These are phyloP conservation scores for Heteromeles arbutifolia DNA, from an alignment of 306 rosid species.

Conservation along the genomic window DNA sequence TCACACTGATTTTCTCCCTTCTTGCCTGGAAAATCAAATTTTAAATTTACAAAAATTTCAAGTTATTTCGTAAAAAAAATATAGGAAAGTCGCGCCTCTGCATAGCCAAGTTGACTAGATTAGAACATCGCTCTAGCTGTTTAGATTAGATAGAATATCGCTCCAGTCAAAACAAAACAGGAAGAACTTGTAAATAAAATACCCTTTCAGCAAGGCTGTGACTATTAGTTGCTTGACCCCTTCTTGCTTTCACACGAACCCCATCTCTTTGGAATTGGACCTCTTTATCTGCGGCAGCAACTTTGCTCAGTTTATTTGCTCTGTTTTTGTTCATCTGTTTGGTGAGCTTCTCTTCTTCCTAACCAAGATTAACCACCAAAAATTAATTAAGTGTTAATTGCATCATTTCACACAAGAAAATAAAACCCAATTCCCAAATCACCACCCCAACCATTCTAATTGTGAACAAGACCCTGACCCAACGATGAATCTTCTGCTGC, in stretches of 20 bases:
- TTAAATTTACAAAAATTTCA: background rate
- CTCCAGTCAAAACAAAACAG: no score
- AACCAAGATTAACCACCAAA: background rate
- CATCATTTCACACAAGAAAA: background rate
- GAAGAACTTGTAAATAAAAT: background rate
- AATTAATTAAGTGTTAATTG: background rate
- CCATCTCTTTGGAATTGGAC: background rate
- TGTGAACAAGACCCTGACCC: no score
- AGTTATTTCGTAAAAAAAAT: background rate
- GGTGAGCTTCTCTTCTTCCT: background rate
- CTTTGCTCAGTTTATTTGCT: background rate
- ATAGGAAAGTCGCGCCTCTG: background rate
- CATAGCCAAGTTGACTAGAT: no score
- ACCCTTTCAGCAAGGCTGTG: conserved; percentile 22
- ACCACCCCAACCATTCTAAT: no score
- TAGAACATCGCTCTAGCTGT: no score
- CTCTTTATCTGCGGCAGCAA: background rate
- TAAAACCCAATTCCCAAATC: background rate
- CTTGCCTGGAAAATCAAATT: conserved; percentile 7
- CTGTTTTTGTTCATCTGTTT: background rate
- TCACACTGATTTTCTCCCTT: conserved; percentile 12
- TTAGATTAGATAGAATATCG: no score
- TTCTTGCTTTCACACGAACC: conserved; percentile 15
- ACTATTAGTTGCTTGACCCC: conserved; percentile 15
- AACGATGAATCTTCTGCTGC: no score